Conservation (phyloP, 2,329 filamentous ascomycete genomes). For the Cytospora leucostoma region DNA sequence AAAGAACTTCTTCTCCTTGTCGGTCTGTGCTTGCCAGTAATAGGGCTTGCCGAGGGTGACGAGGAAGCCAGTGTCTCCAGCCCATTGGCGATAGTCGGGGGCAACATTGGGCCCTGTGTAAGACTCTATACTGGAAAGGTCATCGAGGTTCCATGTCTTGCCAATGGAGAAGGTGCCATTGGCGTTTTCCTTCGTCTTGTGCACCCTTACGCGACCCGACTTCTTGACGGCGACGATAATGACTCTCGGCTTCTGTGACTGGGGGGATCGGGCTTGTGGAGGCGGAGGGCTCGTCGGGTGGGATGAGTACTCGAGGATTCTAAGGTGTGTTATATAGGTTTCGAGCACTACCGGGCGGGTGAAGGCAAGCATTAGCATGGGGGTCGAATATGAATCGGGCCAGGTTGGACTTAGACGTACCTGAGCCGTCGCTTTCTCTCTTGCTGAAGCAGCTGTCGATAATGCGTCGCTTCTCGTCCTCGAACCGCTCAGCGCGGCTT, state of each 20-base stretch:
- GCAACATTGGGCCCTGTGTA: conserved; percentile 65
- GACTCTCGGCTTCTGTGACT: conserved; percentile 82
- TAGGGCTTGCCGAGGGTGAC: conserved; percentile 93
- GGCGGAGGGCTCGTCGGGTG: conserved; percentile 85
- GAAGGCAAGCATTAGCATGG: conserved; percentile 25
- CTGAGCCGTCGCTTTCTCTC: conserved; percentile 80
- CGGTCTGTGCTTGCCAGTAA: conserved; percentile 91
- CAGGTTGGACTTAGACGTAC: conserved; percentile 52
- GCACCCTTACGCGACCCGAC: conserved; percentile 88
- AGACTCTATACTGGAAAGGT: conserved; percentile 80
- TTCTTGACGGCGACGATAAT: conserved; percentile 93
- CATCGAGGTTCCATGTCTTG: conserved; percentile 97
- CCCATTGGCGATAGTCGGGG: conserved; percentile 71
- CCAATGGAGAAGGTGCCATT: conserved; percentile 96
- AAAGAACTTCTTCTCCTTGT: conserved; percentile 98
- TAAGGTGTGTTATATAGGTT: conserved; percentile 97
- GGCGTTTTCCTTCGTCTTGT: conserved; percentile 94
- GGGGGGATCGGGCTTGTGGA: conserved; percentile 66
- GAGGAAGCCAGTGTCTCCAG: conserved; percentile 78
- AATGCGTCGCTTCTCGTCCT: conserved; percentile 94
- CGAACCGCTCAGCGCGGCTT: conserved; percentile 76
- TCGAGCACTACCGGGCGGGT: conserved; percentile 63
- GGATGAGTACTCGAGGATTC: conserved; percentile 81
- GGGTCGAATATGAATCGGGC: conserved; percentile 18
- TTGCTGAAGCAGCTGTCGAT: conserved; percentile 93